Evolutionary conservation across 768 basidiomycete genomes (phyloP).

Genomic region (Leccinum fibrillosum): DNA sequence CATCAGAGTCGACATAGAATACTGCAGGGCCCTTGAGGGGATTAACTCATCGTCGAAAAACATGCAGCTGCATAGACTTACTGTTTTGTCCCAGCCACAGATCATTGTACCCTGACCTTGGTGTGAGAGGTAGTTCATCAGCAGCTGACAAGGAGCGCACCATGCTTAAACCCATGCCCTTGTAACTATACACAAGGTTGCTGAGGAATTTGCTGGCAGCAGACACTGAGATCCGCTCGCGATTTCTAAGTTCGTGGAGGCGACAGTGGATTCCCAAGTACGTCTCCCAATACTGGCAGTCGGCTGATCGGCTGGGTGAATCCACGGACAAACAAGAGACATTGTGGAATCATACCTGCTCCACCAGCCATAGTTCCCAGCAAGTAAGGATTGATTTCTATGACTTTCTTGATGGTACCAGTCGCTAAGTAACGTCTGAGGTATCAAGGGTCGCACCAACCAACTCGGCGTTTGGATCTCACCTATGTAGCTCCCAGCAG

Average conservation of each 20-base stretch:
- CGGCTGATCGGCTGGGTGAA: constrained; percentile 48
- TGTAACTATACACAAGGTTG: constrained; percentile 97
- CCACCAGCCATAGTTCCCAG: constrained; percentile 99
- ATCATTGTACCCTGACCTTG: constrained; percentile 91
- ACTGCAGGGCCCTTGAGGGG: constrained; percentile 75
- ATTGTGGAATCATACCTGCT: constrained; percentile 60
- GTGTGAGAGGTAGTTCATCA: constrained; percentile 1
- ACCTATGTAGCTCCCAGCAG: constrained; percentile 97
- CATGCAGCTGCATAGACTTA: constrained; percentile 34
- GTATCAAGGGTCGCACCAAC: background rate
- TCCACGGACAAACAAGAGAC: background rate
- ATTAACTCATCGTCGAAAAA: constrained; percentile 9
- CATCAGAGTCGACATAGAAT: constrained; percentile 98
- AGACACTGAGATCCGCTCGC: constrained; percentile 97
- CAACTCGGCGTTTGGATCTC: constrained; percentile 24
- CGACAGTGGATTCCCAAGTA: constrained; percentile 98
- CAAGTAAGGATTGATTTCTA: constrained; percentile 98
- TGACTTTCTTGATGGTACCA: constrained; percentile 98
- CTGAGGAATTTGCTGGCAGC: constrained; percentile 97
- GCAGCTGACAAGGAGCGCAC: constrained; percentile 42
- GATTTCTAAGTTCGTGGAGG: constrained; percentile 92
- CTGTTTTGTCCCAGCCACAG: constrained; percentile 99
- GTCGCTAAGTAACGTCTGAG: constrained; percentile 53
- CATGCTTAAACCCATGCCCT: constrained; percentile 99
- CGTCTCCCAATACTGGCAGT: constrained; percentile 98